Evolutionary conservation across 2,329 filamentous ascomycete genomes (phyloP).

Genomic region (Westerdykella sp.): DNA sequence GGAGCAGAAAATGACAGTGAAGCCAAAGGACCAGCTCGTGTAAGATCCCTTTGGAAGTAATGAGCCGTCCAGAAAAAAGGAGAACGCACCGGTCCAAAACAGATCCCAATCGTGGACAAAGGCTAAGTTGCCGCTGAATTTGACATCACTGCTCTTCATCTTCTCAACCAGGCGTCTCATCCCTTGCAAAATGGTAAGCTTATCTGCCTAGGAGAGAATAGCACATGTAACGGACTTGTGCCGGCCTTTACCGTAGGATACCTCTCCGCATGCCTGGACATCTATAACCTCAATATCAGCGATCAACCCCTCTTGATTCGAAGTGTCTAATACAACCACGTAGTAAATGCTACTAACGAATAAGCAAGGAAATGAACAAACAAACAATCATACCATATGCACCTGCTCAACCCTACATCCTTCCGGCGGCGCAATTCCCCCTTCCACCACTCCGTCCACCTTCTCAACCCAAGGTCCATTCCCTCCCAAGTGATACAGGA

Average conservation of each 20-base stretch:
- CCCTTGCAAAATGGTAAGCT: slow-evolving; percentile 27
- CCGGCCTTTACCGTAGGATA: slow-evolving; percentile 51
- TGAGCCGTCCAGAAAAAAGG: neutral
- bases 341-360: neutral
- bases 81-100: slow-evolving; percentile 40
- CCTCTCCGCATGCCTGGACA: slow-evolving; percentile 53
- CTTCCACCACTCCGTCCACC: slow-evolving; percentile 35
- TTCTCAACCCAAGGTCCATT: slow-evolving; percentile 53
- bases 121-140: slow-evolving; percentile 45
- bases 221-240: slow-evolving; percentile 37
- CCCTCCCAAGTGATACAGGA: slow-evolving; percentile 50
- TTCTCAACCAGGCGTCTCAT: slow-evolving; percentile 46
- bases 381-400: slow-evolving; percentile 46
- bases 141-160: slow-evolving; percentile 38
- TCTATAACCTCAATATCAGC: slow-evolving; percentile 31
- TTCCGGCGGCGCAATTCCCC: slow-evolving; percentile 41
- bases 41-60: neutral
- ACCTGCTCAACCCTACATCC: slow-evolving; percentile 51
- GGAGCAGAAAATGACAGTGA: too few relatives aligned
- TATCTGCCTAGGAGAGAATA: neutral
- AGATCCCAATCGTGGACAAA: slow-evolving; percentile 53
- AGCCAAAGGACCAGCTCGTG: neutral
- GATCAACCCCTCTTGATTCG: slow-evolving; percentile 3
- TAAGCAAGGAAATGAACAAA: too few relatives aligned
- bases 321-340: neutral